These are phyloP conservation scores for Mortierella sp. DNA, from an alignment of 371 early-diverging fungal species.

Conservation along the genomic window DNA sequence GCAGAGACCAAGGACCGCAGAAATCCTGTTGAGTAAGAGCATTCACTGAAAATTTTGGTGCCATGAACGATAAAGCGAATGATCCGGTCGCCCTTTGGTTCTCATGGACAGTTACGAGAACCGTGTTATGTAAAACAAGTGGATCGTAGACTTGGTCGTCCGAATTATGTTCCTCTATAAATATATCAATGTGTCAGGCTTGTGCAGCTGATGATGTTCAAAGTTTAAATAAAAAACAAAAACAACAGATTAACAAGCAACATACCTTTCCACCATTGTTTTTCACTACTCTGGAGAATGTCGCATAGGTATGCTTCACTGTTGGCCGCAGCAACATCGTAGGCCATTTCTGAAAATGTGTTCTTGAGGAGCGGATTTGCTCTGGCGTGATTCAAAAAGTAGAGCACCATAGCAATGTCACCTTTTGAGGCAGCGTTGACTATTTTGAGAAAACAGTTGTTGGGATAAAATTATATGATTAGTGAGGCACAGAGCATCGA, in stretches of 20 bases:
- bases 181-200: not conserved
- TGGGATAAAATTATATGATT: not conserved
- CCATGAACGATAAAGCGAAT: conserved; percentile 60
- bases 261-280: conserved; percentile 61
- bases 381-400: conserved; percentile 71
- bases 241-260: not conserved
- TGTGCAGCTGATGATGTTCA: not conserved
- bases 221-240: not conserved
- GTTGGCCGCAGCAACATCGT: conserved; percentile 83
- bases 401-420: conserved; percentile 74
- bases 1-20: conserved; percentile 74
- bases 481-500: conserved; percentile 11
- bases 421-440: conserved; percentile 88
- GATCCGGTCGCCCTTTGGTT: conserved; percentile 75
- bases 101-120: conserved; percentile 76
- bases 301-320: conserved; percentile 77
- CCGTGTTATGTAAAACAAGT: conserved; percentile 73
- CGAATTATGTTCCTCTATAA: conserved; percentile 55
- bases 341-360: conserved; percentile 82
- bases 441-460: conserved; percentile 39
- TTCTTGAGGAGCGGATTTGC: conserved; percentile 81
- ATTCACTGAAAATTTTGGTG: conserved; percentile 67
- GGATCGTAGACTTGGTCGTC: conserved; percentile 64
- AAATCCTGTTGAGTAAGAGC: conserved; percentile 66
- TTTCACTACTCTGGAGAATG: conserved; percentile 74